These are phyloP conservation scores for Hericium rajendrae DNA, from an alignment of 768 basidiomycete genomes.

Conservation along the genomic window DNA sequence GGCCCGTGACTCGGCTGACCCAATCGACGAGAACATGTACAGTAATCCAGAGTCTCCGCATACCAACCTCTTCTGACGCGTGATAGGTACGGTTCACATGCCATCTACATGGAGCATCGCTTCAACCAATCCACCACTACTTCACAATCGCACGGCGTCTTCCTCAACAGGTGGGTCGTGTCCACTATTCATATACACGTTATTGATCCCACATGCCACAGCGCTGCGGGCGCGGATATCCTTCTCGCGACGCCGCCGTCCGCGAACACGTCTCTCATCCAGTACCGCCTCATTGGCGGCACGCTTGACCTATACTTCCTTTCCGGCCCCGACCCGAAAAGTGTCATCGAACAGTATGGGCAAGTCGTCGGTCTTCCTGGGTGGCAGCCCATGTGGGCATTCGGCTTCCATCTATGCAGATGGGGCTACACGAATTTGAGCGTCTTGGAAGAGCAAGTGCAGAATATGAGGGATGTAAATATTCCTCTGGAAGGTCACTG, in stretches of 20 bases:
- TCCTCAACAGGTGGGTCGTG: conserved; percentile 48
- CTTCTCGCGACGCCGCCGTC: conserved; percentile 50
- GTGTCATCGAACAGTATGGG: conserved; percentile 67
- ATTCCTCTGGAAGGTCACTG: conserved; percentile 66
- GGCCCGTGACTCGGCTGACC: conserved; percentile 54
- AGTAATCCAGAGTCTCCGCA: conserved; percentile 15
- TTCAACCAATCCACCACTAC: conserved; percentile 39
- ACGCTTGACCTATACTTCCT: conserved; percentile 75
- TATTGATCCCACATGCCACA: conserved; percentile 15
- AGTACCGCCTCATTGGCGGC: conserved; percentile 70
- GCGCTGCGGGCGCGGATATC: conserved; percentile 63
- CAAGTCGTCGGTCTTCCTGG: conserved; percentile 56
- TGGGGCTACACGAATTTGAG: conserved; percentile 46
- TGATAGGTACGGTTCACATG: conserved; percentile 60
- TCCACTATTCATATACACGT: background rate
- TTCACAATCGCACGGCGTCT: conserved; percentile 66
- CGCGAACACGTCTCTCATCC: conserved; percentile 48
- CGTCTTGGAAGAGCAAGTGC: conserved; percentile 46
- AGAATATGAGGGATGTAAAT: conserved; percentile 52
- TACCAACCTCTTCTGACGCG: background rate
- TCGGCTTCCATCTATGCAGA: conserved; percentile 70
- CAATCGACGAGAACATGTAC: conserved; percentile 57
- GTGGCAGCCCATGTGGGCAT: conserved; percentile 67
- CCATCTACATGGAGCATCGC: conserved; percentile 68
- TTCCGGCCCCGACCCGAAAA: conserved; percentile 36